Percentiles rank a stretch among this genome's conserved stretches.
Evolutionary conservation across 2,329 filamentous ascomycete genomes (phyloP).

Genomic region (Diaporthe citri): DNA sequence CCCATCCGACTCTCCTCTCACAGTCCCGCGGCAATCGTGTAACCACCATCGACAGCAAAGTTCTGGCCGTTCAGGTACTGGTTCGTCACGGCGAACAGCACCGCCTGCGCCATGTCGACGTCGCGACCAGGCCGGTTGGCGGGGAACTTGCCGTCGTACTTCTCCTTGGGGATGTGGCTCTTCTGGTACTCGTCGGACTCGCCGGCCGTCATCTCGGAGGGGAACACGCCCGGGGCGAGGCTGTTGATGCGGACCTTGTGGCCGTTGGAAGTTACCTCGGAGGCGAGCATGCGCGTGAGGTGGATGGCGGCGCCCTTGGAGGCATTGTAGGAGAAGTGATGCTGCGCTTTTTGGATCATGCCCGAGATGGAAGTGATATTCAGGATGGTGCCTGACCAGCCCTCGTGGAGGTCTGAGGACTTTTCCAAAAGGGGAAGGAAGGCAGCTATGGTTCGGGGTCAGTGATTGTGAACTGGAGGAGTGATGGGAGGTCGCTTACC

Average conservation of each 20-base stretch:
- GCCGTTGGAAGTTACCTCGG: slow-evolving; percentile 68
- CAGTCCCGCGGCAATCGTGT: slow-evolving; percentile 55
- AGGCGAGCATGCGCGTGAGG: slow-evolving; percentile 72
- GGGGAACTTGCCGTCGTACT: slow-evolving; percentile 68
- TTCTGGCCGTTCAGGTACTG: slow-evolving; percentile 56
- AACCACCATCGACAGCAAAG: slow-evolving; percentile 66
- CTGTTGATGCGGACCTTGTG: slow-evolving; percentile 78
- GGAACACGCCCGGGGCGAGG: slow-evolving; percentile 79
- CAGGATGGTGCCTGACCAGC: slow-evolving; percentile 71
- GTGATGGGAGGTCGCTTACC: slow-evolving; percentile 7
- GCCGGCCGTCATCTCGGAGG: slow-evolving; percentile 78
- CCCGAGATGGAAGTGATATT: slow-evolving; percentile 79
- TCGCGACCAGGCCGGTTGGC: slow-evolving; percentile 65
- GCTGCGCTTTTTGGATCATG: slow-evolving; percentile 71
- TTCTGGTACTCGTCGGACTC: slow-evolving; percentile 65
- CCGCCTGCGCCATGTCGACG: slow-evolving; percentile 68
- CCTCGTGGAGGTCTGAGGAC: slow-evolving; percentile 54
- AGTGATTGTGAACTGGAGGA: neutral
- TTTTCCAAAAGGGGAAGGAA: slow-evolving; percentile 73
- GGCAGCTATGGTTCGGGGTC: slow-evolving; percentile 56
- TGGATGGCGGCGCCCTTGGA: slow-evolving; percentile 76
- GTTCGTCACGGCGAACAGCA: slow-evolving; percentile 63
- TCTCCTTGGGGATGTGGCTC: slow-evolving; percentile 68
- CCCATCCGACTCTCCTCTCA: neutral
- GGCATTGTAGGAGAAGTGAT: slow-evolving; percentile 75